Conservation (phyloP, 371 early-diverging fungal genomes). For the Syncephalastrum monosporum region DNA sequence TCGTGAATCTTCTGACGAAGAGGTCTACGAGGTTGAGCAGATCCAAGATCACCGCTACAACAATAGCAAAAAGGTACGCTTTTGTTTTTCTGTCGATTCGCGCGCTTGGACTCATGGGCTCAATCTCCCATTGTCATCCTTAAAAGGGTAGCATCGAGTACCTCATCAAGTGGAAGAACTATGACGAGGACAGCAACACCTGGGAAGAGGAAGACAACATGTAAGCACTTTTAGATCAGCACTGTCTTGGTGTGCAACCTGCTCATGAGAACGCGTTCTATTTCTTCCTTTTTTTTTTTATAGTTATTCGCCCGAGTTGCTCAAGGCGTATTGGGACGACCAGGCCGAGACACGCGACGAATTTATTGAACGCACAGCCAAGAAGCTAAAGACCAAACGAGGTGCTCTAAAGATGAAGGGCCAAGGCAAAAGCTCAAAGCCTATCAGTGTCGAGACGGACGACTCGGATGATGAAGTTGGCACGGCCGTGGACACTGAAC, state of each 20-base stretch:
- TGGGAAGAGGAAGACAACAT: constrained; percentile 34
- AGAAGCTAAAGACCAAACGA: not conserved
- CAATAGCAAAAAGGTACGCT: not conserved
- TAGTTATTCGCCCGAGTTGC: constrained; percentile 6
- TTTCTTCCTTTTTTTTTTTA: not conserved
- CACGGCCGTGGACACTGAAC: not conserved
- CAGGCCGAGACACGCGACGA: constrained; percentile 2
- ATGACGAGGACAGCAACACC: constrained; percentile 21
- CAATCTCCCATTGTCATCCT: no score
- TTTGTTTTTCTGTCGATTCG: no score
- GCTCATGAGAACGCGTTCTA: constrained; percentile 5
- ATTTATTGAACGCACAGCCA: constrained; percentile 7
- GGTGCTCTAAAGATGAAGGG: no score
- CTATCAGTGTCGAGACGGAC: no score
- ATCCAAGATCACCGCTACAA: constrained; percentile 18
- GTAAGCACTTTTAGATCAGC: constrained; percentile 11
- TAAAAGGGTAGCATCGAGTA: constrained; percentile 20
- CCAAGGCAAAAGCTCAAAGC: no score
- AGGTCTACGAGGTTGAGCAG: constrained; percentile 28
- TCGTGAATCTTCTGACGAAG: constrained; percentile 12
- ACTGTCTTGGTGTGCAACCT: not conserved
- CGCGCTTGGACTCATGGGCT: no score
- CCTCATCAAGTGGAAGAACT: constrained; percentile 35
- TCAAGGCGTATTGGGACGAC: constrained; percentile 8
- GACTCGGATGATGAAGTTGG: no score